Evolutionary conservation across 257 asterid genomes (phyloP), one percentile per base, ranked within the genome.

Genomic region (Solanum tarijense): DNA sequence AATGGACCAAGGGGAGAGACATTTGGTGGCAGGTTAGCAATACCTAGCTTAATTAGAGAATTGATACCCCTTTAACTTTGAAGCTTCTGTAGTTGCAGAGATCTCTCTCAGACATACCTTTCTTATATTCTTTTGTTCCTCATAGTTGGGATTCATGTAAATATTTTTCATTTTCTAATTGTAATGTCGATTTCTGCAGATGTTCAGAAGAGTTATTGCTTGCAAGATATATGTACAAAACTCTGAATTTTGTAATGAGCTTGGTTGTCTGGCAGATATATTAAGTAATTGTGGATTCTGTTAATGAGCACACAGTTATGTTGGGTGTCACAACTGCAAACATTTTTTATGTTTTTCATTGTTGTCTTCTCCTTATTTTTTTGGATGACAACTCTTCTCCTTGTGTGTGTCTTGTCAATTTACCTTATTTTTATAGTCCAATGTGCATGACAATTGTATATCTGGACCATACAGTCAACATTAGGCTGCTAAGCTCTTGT

Each of bases 21-120:
- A 89, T 86, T 39, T 97, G 99, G 98, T 97, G 98, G 99, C 98
- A 97, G 99, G 99, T 96, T 88, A 32, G 62, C 68, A 69, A 69
- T 36, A 69, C 55, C 32, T n/a, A 68, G 29, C 14, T 81, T 62
- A 46, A 46, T 46, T 14, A 14, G 29, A 46, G 85, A 52, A 52
- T 52, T 52, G 62, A 52, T 52, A 52, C 62, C 23, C 60, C 60
- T 52, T 52, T 52, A 52, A 52, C 21, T 52, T 52, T 52, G 60
- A 52, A 52, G 62, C 62, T 16, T 79, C 39, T 81, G 66, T 81
- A 27, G 60, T 78, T 78, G 84, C 62, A 78, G 65, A 41, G 25
- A 35, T 73, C 62, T 78, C 84, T 4, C 36, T 78, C 36, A 25
- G 83, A 38, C 58, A 38, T 12, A 7, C 58, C 83, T 76, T 76